These are phyloP conservation scores for Magnusiomyces paraingens DNA, from an alignment of 1,139 yeast genomes.

Conservation along the genomic window DNA sequence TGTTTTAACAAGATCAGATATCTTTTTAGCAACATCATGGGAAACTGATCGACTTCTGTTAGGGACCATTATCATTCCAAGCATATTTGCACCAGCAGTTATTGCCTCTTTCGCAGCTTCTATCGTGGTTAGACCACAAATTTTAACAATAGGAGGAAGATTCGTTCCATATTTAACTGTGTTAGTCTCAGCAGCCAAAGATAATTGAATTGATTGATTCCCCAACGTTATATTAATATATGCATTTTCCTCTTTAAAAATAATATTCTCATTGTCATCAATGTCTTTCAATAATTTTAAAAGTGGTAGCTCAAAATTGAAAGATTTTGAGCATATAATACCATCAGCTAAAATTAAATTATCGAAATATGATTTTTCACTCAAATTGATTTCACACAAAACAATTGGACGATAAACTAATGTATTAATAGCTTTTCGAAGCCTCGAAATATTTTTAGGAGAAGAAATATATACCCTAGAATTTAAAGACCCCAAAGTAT, in stretches of 20 bases:
- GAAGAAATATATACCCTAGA: background rate
- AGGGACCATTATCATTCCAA: conserved; percentile 88
- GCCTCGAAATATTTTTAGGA: background rate
- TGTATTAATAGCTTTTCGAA: background rate
- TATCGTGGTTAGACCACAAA: conserved; percentile 69
- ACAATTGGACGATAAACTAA: background rate
- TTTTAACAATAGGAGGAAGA: conserved; percentile 46
- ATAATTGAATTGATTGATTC: too few relatives aligned
- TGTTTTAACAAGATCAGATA: conserved; percentile 37
- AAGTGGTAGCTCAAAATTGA: too few relatives aligned
- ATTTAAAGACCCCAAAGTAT: background rate
- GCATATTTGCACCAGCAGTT: conserved; percentile 60
- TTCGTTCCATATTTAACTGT: background rate
- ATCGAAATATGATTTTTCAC: too few relatives aligned
- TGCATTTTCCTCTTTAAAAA: too few relatives aligned
- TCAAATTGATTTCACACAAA: background rate
- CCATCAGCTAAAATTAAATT: too few relatives aligned
- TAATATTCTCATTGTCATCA: too few relatives aligned
- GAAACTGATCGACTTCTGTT: conserved; percentile 66
- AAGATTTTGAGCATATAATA: too few relatives aligned
- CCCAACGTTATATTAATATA: too few relatives aligned
- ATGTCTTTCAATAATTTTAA: too few relatives aligned
- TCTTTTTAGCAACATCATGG: conserved; percentile 45
- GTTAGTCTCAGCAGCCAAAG: too few relatives aligned
- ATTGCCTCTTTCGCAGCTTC: conserved; percentile 69